Evolutionary conservation across 2,329 filamentous ascomycete genomes (phyloP), one percentile per base, ranked within the genome.

Genomic region (Cryoendolithus antarcticus): DNA sequence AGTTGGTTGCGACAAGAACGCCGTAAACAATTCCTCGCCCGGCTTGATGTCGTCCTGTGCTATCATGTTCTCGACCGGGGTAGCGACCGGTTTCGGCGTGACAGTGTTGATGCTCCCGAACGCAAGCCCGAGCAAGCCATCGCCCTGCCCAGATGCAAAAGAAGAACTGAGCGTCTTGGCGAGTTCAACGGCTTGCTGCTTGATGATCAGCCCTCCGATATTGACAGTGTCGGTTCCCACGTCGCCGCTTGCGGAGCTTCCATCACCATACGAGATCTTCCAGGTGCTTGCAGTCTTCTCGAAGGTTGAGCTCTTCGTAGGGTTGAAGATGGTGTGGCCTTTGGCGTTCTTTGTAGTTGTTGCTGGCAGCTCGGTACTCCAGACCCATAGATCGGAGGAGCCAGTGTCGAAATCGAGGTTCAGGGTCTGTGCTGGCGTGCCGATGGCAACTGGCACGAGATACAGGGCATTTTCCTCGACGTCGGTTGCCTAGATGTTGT

Each of bases 61-160:
- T 42, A 81, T 77, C 74, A 83, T 77, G 62, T 80, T 83, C 51
- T 80, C 75, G 9, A 83, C 71, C 0, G 77, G 77, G 0, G 79
- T 83, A 68, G 34, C 69, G 63, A 59, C 67, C 63, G 48, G 70
- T 68, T 40, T 66, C 54, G 30, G 72, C 64, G 47, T 43, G 33
- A 58, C 56, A 3, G 56, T 57, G 41, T 59, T 59, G 51, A 57
- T 56, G 15, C 35, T 44, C 28, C 48, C 72, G 45, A 71, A 83
- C 0, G 77, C 80, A 15, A 85, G 69, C 3, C 80, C 80, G 2
- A 83, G 65, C 2, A 83, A 66, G 15, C 80, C 80, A 46, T 82
- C 78, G 8, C 74, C 72, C 5, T 66, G 62, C 35, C 69, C 66
- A 38, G 68, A 54, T 10, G 63, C 55, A 49, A 84, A 84, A 39